phyloP scores from a whole-genome alignment of 805 yeast species.

The Suhomyces emberorum region DNA sequence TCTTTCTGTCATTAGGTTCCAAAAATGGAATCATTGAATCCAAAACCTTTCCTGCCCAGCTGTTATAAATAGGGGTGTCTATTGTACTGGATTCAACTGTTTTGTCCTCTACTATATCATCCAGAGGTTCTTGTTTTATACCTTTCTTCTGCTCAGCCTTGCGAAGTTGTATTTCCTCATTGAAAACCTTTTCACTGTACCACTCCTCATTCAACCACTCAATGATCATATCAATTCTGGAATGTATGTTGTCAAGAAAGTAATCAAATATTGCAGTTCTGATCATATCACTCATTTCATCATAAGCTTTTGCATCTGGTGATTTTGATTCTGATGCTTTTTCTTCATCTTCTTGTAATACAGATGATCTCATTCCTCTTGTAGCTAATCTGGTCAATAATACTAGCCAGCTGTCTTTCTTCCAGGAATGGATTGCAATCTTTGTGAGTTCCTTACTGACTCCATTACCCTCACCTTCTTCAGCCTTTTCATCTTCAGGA shows the following conservation, averaged over 20 bases:
- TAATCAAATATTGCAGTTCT: conserved; percentile 70
- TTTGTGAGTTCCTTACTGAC: conserved; percentile 53
- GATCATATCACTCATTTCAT: conserved; percentile 55
- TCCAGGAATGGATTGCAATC: conserved; percentile 50
- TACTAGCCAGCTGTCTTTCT: conserved; percentile 70
- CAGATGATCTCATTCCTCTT: conserved; percentile 57
- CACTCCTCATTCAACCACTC: conserved; percentile 97
- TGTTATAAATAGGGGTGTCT: conserved; percentile 51
- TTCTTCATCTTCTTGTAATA: conserved; percentile 6
- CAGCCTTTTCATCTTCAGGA: conserved; percentile 12
- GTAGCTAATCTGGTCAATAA: conserved; percentile 75
- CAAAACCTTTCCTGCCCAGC: conserved; percentile 68
- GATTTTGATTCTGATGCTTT: conserved; percentile 19
- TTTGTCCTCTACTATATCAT: background rate
- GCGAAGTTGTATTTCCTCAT: conserved; percentile 24
- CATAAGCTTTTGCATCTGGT: conserved; percentile 23
- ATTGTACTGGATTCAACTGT: conserved; percentile 9
- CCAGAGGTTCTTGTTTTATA: background rate
- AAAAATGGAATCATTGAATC: conserved; percentile 82
- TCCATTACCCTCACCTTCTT: conserved; percentile 22
- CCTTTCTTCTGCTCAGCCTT: conserved; percentile 2
- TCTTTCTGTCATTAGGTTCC: conserved; percentile 75
- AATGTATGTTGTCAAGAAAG: conserved; percentile 68
- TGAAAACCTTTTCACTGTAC: conserved; percentile 55
- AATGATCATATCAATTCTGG: conserved; percentile 68